phyloP scores from a whole-genome alignment of 2,329 filamentous ascomycete genomes.

The Ophiostoma ulmi region DNA sequence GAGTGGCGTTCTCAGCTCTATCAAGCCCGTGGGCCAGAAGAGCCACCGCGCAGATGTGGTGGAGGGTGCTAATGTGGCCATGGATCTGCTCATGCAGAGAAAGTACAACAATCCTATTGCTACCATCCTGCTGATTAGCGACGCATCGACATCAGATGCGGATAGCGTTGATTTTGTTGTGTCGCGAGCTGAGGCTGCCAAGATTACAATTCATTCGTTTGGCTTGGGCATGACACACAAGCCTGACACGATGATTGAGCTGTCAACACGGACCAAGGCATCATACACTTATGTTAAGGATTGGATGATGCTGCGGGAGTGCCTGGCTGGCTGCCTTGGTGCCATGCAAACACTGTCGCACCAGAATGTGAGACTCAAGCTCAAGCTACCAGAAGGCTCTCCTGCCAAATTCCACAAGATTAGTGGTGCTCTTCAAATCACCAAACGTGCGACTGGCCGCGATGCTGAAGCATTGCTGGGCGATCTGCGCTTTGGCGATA shows the following conservation, averaged over 20 bases:
- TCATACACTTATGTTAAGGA: conserved; percentile 98
- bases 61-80: conserved; percentile 93
- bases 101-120: conserved; percentile 94
- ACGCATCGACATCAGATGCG: conserved; percentile 87
- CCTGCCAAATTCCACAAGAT: conserved; percentile 99
- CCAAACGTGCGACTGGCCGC: conserved; percentile 87
- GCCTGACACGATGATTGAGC: conserved; percentile 96
- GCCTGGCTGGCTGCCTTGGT: conserved; percentile 86
- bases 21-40: conserved; percentile 92
- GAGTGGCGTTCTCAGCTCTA: conserved; percentile 77
- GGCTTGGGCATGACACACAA: conserved; percentile 95
- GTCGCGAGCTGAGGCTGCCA: conserved; percentile 91
- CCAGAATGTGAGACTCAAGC: conserved; percentile 93
- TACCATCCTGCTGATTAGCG: conserved; percentile 93
- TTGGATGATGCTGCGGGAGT: conserved; percentile 99
- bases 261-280: conserved; percentile 91
- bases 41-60: conserved; percentile 94
- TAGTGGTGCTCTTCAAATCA: conserved; percentile 90
- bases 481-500: conserved; percentile 91
- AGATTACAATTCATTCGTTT: conserved; percentile 95
- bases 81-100: conserved; percentile 97
- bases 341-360: conserved; percentile 92
- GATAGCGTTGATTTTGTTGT: conserved; percentile 98
- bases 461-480: conserved; percentile 91
- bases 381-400: conserved; percentile 89